Base-by-base conservation (phyloP, 2,329 filamentous ascomycete genomes). In the Cryphonectria naterciae region DNA sequence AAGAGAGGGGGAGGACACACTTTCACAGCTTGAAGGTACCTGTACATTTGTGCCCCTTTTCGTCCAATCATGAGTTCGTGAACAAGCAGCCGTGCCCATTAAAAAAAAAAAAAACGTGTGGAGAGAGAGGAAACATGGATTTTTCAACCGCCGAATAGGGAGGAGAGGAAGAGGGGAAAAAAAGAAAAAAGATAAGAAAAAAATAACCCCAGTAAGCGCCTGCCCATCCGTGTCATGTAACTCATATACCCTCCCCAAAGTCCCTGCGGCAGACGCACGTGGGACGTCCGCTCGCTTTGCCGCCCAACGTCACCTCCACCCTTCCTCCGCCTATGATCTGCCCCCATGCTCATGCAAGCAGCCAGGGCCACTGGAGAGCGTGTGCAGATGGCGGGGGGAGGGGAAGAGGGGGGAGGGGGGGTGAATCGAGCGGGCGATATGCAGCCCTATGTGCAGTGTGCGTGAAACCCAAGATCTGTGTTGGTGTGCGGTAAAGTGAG, bases 41-140 rank as follows among this genome's bases (percentile, higher is more conserved):
- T 81, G 83, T 86, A 82, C 81, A 82, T 84, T 83, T 83, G 63
- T 17, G 77, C 77, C 74, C 75, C 68, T 68, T 71, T 71, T 77
- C 77, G 75, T 82, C 86, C 86, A 88, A 88, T 88, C 85, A 88
- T 85, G 22, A 81, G 82, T 76, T 83, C 85, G 80, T 86, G 81
- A 81, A 80, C 82, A 79, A 80, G 75, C 77, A 79, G 77, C 79
- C 79, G 74, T 73, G 74, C 54, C 65, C 72, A 78, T 82, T 1
- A 49, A 6, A 22, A 83, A 83, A 81, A 80, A 81, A 81, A 32
- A n/a, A n/a, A n/a, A n/a, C n/a, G n/a, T 80, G 79, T 80, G 78
- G 70, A 79, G 70, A 79, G 76, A 58, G 70, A 79, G 76, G 52
- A 68, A 39, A 11, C 54, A 52, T 61, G 19, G 13, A 6, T 13